phyloP scores from a whole-genome alignment of 2,329 filamentous ascomycete species.

The Basipetospora chlamydospora region DNA sequence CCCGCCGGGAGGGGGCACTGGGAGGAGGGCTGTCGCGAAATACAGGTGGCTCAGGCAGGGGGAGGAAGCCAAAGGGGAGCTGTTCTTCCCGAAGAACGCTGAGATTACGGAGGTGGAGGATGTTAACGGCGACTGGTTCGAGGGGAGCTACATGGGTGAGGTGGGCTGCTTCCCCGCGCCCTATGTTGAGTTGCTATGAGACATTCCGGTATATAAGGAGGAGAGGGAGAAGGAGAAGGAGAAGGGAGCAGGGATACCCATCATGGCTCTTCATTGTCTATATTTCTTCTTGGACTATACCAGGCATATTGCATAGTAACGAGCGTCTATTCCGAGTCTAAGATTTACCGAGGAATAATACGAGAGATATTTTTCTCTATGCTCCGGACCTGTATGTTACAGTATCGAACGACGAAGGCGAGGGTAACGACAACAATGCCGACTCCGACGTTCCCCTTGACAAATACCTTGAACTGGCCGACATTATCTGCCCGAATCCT shows the following conservation, averaged over 20 bases:
- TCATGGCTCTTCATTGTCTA: neutral
- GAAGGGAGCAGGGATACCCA: neutral
- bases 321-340: too few species aligned
- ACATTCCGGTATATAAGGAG: too few species aligned
- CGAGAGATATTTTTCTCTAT: too few species aligned
- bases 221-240: neutral
- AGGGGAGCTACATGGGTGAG: conserved; percentile 69
- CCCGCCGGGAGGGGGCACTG: conserved; percentile 63
- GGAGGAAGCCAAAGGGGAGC: conserved; percentile 47
- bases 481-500: conserved; percentile 14
- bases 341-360: too few species aligned
- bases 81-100: conserved; percentile 70
- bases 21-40: conserved; percentile 38
- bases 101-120: conserved; percentile 74
- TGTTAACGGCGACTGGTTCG: conserved; percentile 83
- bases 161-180: conserved; percentile 69
- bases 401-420: too few species aligned
- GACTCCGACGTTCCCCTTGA: conserved; percentile 5
- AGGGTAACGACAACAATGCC: too few species aligned
- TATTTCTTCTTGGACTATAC: too few species aligned
- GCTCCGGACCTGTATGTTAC: too few species aligned
- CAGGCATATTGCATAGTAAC: too few species aligned
- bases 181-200: conserved; percentile 45
- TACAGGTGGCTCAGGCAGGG: conserved; percentile 68
- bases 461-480: conserved; percentile 10